Evolutionary conservation across 805 yeast genomes (phyloP).

Genomic region (Wickerhamiella spandovensis): DNA sequence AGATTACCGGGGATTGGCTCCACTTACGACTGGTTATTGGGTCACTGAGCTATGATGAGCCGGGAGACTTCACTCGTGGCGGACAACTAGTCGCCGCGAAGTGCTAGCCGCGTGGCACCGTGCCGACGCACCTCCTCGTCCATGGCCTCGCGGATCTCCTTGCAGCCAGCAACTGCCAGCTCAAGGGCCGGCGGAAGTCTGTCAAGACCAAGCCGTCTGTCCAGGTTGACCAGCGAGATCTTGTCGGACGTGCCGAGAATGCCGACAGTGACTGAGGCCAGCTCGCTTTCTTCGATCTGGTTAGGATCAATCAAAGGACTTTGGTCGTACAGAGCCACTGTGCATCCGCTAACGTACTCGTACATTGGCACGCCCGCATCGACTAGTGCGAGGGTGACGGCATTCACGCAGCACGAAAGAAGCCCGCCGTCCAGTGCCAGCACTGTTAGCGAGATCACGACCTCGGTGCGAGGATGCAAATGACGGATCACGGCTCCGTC

Average conservation of each 20-base stretch:
- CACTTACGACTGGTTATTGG: too few relatives aligned
- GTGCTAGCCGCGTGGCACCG: conserved; percentile 1
- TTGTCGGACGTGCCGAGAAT: conserved; percentile 73
- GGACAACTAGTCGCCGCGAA: not conserved
- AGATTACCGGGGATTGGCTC: too few relatives aligned
- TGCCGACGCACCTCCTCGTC: conserved; percentile 63
- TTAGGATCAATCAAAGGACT: conserved; percentile 74
- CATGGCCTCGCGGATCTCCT: conserved; percentile 70
- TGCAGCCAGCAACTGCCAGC: conserved; percentile 78
- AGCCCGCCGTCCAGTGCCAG: conserved; percentile 86
- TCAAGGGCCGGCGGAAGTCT: conserved; percentile 61
- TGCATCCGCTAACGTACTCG: conserved; percentile 72
- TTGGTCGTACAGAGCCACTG: conserved; percentile 67
- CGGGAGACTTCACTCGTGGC: too few relatives aligned
- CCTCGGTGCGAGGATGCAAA: conserved; percentile 70
- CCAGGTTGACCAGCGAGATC: conserved; percentile 60
- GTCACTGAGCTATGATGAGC: too few relatives aligned
- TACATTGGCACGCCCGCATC: conserved; percentile 94
- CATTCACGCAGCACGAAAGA: conserved; percentile 64
- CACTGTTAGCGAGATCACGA: conserved; percentile 63
- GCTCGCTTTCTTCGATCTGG: conserved; percentile 67
- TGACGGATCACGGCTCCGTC: conserved; percentile 52
- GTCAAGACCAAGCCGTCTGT: conserved; percentile 77
- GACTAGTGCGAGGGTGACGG: conserved; percentile 75
- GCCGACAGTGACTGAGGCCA: conserved; percentile 71